A percentile compares a stretch with the other conserved stretches of the same genome.
phyloP scores from a whole-genome alignment of 1,139 yeast genomes.

The Pichia sp. region DNA sequence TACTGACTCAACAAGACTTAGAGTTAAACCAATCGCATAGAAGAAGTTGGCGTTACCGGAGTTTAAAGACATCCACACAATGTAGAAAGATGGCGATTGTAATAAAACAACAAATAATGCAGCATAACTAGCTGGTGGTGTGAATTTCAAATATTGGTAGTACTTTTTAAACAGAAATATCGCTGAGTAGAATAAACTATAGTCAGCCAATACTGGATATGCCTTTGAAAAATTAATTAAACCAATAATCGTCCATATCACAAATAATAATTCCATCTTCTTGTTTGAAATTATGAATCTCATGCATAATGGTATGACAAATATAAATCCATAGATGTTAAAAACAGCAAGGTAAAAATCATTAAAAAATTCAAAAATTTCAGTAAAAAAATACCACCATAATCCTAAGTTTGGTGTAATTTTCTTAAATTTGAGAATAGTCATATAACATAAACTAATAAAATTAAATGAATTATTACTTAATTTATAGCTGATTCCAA shows the following conservation, averaged over 20 bases:
- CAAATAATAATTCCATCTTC: constrained; percentile 39
- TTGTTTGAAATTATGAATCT: constrained; percentile 45
- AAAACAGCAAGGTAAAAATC: constrained; percentile 80
- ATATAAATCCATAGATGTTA: constrained; percentile 65
- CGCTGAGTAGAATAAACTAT: constrained; percentile 49
- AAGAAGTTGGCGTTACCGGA: constrained; percentile 91
- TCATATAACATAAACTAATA: constrained; percentile 55
- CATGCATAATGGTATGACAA: constrained; percentile 67
- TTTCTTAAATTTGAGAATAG: constrained; percentile 55
- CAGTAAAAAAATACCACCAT: constrained; percentile 98
- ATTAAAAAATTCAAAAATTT: constrained; percentile 84
- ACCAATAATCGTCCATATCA: constrained; percentile 55
- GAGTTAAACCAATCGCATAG: constrained; percentile 84
- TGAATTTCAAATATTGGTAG: constrained; percentile 24
- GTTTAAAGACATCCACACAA: constrained; percentile 90
- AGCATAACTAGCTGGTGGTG: constrained; percentile 24
- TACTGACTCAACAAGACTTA: constrained; percentile 66
- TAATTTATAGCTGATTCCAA: constrained; percentile 36
- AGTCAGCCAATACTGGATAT: constrained; percentile 84
- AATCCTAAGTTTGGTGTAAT: constrained; percentile 82
- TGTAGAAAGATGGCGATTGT: constrained; percentile 84
- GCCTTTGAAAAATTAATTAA: constrained; percentile 72
- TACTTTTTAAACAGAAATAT: constrained; percentile 25
- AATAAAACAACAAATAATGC: constrained; percentile 33
- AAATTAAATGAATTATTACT: constrained; percentile 46